Percentiles rank a stretch among this genome's conserved stretches.
These are phyloP conservation scores for Schizophyllum commune DNA, from an alignment of 1,284 basidiomycete species.

Conservation along the genomic window DNA sequence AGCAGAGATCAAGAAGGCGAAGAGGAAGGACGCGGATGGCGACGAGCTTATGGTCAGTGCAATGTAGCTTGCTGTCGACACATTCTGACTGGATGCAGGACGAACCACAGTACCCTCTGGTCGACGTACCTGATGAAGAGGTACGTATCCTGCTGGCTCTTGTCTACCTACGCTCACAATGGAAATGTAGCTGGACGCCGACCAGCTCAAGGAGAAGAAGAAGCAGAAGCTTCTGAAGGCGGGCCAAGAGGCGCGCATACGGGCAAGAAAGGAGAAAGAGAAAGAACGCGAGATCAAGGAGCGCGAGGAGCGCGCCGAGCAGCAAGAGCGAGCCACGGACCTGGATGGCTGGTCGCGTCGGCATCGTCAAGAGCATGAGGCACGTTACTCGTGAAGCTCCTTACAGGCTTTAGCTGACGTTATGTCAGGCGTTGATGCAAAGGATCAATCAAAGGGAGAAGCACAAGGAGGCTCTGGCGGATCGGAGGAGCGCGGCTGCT, in stretches of 20 bases:
- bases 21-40: conserved; percentile 66
- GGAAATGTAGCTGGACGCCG: conserved; percentile 73
- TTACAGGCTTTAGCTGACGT: neutral
- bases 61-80: conserved; percentile 6
- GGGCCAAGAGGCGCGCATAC: conserved; percentile 86
- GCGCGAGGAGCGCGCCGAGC: conserved; percentile 67
- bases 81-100: conserved; percentile 36
- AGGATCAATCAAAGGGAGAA: conserved; percentile 84
- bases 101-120: conserved; percentile 82
- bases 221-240: conserved; percentile 92
- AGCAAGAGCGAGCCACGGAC: conserved; percentile 71
- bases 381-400: conserved; percentile 23
- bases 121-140: conserved; percentile 88
- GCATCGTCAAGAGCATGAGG: conserved; percentile 74
- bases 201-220: conserved; percentile 90
- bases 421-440: conserved; percentile 60
- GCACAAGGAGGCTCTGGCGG: conserved; percentile 77
- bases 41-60: conserved; percentile 44
- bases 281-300: conserved; percentile 73
- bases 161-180: neutral
- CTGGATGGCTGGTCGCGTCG: conserved; percentile 66
- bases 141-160: conserved; percentile 27
- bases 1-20: conserved; percentile 52
- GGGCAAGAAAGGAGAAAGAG: conserved; percentile 85
- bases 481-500: conserved; percentile 90